Base-by-base conservation (phyloP, 2,329 filamentous ascomycete species). In the Acrocalymma vagum region DNA sequence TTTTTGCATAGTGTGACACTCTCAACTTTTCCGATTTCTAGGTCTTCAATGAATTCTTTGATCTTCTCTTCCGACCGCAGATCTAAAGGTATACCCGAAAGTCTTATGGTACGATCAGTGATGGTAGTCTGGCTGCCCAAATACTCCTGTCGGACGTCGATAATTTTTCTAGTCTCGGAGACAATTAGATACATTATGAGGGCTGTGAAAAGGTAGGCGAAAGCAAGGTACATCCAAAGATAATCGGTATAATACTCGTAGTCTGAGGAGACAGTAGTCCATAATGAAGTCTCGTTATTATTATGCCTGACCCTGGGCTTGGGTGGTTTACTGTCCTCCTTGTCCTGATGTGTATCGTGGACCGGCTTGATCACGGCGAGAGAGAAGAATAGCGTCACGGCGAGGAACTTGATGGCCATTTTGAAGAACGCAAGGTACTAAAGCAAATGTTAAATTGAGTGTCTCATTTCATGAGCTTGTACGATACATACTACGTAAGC, bases 391-490 rank as follows among this genome's bases (percentile, higher is more conserved):
- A 94, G 82, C 58, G 95, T 87, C 35, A 88, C 75, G 11, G 82
- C 75, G 34, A 97, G 85, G 55, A 96, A 87, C 48, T 87, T 89
- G 53, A 91, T 88, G 9, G 93, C 87, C 84, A 97, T 94, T 67
- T 92, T 95, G 78, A 96, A 97, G 72, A 99, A 99, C 11, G 87
- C 83, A 10, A 99, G 78, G 65, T 99, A 96, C 81, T 83, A 28
- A 10, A 60, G 38, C 13, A 8, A n/a, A 3, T 29, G 21, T 59
- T 25, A 59, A 43, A 35, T 32, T 6, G 5, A 13, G 3, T 6
- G 14, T n/a, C n/a, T n/a, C n/a, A n/a, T n/a, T n/a, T n/a, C 5
- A 6, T 16, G 6, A 16, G 13, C 6, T 5, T 5, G 15, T 10
- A 30, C n/a, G 13, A 8, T 15, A 76, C 81, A 56, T 73, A 89